Base-by-base conservation (phyloP, 1,139 yeast genomes). In the Starmera stellimalicola region DNA sequence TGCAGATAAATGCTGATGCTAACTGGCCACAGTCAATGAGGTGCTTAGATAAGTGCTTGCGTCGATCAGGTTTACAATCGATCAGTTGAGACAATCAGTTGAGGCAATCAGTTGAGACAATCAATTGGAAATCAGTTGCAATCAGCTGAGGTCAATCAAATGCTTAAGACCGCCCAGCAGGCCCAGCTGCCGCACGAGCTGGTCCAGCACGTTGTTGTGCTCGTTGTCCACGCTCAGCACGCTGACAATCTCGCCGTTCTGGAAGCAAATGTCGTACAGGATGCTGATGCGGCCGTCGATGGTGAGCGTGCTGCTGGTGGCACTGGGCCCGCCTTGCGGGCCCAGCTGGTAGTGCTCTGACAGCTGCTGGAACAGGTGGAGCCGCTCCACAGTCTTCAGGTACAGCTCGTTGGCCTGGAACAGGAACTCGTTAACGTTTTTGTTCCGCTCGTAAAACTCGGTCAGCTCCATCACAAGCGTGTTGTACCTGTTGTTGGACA, bases 401-500 rank as follows among this genome's bases (percentile, higher is more conserved):
- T 45, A 39, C 7, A 47, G 33, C 1, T 37, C 32, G 30, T 48
- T 45, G 10, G 45, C 6, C 1, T 35, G 28, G 22, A 29, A 36
- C 6, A 48, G 24, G 16, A 48, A 43, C 25, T 26, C 36, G 30
- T 47, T 47, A 29, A 47, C 34, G 33, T 48, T 44, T 23, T 37
- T 45, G 2, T 38, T 32, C 11, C 27, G 4, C 1, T 25, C 26
- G 22, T 20, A 39, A 18, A 36, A 31, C 1, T 27, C 20, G 2
- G 27, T 15, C 6, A 48, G 31, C 18, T 35, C 29, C 2, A 29
- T 8, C 5, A 45, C 29, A 2, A 44, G 11, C 1, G 47, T 33
- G 25, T 48, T 48, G 27, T 44, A 41, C 29, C 28, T 44, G 29
- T 48, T 48, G 16, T 41, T 41, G 8, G 51, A 46, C 6, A 11